A percentile compares a stretch with the other conserved stretches of the same genome.
phyloP scores from a whole-genome alignment of 2,329 filamentous ascomycete genomes.

The Clarireedia hainanense region DNA sequence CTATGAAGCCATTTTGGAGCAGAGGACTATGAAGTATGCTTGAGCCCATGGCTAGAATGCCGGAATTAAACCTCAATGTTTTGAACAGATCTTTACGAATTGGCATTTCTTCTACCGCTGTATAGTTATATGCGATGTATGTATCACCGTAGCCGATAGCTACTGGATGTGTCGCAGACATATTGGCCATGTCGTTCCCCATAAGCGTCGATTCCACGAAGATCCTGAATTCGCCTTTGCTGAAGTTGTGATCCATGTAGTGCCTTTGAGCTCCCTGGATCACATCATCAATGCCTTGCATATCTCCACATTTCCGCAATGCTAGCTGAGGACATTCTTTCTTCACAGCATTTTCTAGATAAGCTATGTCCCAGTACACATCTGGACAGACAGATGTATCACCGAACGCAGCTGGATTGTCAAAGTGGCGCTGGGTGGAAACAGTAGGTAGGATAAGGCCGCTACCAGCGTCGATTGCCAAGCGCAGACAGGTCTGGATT shows the following conservation, averaged over 20 bases:
- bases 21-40: constrained; percentile 10
- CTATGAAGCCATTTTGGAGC: constrained; percentile 17
- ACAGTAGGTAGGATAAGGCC: constrained; percentile 18
- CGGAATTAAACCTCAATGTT: constrained; percentile 14
- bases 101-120: constrained; percentile 12
- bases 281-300: constrained; percentile 11
- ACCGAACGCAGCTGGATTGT: constrained; percentile 6
- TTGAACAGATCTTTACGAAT: constrained; percentile 20
- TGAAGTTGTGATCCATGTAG: constrained; percentile 7
- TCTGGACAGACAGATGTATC: constrained; percentile 10
- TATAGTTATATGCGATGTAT: constrained; percentile 19
- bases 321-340: constrained; percentile 15
- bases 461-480: constrained; percentile 19
- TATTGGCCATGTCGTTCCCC: background rate
- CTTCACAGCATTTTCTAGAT: constrained; percentile 4
- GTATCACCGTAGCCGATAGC: constrained; percentile 17
- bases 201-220: background rate
- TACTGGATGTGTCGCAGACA: constrained; percentile 11
- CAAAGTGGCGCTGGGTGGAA: constrained; percentile 5
- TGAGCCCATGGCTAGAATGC: constrained; percentile 12
- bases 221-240: constrained; percentile 9
- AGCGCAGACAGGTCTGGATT: constrained; percentile 19
- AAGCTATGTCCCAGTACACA: constrained; percentile 14
- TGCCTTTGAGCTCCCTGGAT: background rate
- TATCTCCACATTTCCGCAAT: constrained; percentile 15